Percentiles rank a stretch among this genome's conserved stretches.
phyloP scores from a whole-genome alignment of 257 asterid species.

The Prunella vulgaris region DNA sequence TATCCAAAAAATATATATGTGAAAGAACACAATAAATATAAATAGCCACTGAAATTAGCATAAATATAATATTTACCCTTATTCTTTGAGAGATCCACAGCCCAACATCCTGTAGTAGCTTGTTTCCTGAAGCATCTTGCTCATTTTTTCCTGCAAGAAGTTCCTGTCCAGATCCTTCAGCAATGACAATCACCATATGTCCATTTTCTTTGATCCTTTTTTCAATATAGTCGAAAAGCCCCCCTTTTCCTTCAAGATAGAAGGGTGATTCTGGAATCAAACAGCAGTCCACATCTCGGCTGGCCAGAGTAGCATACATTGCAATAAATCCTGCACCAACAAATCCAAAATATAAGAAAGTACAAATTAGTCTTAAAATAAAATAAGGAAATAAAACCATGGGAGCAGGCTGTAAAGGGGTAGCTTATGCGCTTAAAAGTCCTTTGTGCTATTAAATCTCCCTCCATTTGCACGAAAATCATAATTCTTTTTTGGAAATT shows the following conservation, averaged over 20 bases:
- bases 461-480: not conserved
- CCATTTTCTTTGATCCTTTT: conserved; percentile 69
- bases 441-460: not conserved
- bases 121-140: conserved; percentile 89
- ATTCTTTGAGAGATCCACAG: conserved; percentile 81
- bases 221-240: conserved; percentile 71
- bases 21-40: not conserved
- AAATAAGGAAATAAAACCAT: not conserved
- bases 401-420: not conserved
- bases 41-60: conserved; percentile 1
- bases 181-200: conserved; percentile 92
- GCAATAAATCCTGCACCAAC: conserved; percentile 76
- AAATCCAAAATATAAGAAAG: conserved; percentile 1
- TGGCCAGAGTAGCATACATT: conserved; percentile 92
- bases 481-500: not conserved
- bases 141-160: conserved; percentile 51
- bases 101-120: conserved; percentile 82
- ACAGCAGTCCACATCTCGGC: conserved; percentile 96
- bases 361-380: not conserved
- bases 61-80: conserved; percentile 42
- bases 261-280: conserved; percentile 92
- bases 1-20: not conserved
- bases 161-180: conserved; percentile 96
- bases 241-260: conserved; percentile 81
- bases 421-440: not conserved